Evolutionary conservation across 2,329 filamentous ascomycete genomes (phyloP).

Genomic region (Monosporascus sp.): DNA sequence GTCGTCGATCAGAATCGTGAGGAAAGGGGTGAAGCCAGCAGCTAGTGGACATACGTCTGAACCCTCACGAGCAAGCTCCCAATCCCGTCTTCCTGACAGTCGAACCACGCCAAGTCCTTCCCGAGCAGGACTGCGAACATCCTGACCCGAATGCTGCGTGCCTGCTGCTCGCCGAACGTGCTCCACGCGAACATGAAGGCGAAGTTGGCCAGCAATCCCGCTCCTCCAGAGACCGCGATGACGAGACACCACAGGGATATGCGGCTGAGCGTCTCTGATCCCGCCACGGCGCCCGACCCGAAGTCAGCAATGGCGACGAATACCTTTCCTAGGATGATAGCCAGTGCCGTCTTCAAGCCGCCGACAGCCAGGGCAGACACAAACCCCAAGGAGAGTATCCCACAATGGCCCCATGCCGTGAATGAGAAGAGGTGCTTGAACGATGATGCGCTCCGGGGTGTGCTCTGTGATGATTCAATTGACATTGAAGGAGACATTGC

Average conservation of each 20-base stretch:
- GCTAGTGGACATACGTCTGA: slow-evolving; percentile 57
- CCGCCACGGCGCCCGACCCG: slow-evolving; percentile 48
- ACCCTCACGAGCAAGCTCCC: slow-evolving; percentile 65
- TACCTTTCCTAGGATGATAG: slow-evolving; percentile 67
- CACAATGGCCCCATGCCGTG: slow-evolving; percentile 55
- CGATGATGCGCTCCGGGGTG: slow-evolving; percentile 2
- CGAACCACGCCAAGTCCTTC: slow-evolving; percentile 79
- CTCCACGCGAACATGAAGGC: slow-evolving; percentile 68
- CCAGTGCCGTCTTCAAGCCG: slow-evolving; percentile 57
- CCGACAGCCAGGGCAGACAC: slow-evolving; percentile 55
- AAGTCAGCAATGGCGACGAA: slow-evolving; percentile 68
- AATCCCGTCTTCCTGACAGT: slow-evolving; percentile 65
- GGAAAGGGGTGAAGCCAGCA: not conserved
- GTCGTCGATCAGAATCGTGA: slow-evolving; percentile 9
- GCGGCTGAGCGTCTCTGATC: slow-evolving; percentile 45
- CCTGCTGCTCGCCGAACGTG: slow-evolving; percentile 75
- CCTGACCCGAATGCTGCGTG: slow-evolving; percentile 54
- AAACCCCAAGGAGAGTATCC: slow-evolving; percentile 49
- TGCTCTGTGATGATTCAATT: not conserved
- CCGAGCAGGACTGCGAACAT: slow-evolving; percentile 66
- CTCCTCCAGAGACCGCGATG: slow-evolving; percentile 57
- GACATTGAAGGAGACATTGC: no score
- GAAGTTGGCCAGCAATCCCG: slow-evolving; percentile 62
- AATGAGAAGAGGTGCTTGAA: slow-evolving; percentile 62
- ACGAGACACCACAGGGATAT: slow-evolving; percentile 58